A percentile compares a stretch with the other conserved stretches of the same genome.
Conservation (phyloP, 345 rosid species). For the Arabidopsis thaliana region TAIR10.1 NC_003070.9:9054501-9055000, state of each 20-base stretch:
- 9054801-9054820: conserved; percentile 17
- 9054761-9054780: conserved; percentile 9
- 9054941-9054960: conserved; percentile 38
- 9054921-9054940: conserved; percentile 28
- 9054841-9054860: conserved; percentile 43
- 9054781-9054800: conserved; percentile 13
- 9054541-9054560: conserved; percentile 20
- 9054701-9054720: conserved; percentile 22
- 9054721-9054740: not conserved
- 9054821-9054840: conserved; percentile 60
- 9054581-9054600: conserved; percentile 1
- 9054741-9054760: conserved; percentile 18
- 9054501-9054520: conserved; percentile 2
- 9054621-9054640: conserved; percentile 37
- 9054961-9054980: conserved; percentile 49
- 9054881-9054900: conserved; percentile 24
- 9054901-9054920: conserved; percentile 28
- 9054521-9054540: conserved; percentile 38
- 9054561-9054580: conserved; percentile 11
- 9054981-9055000: conserved; percentile 51
- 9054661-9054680: not conserved
- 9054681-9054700: conserved; percentile 33
- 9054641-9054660: conserved; percentile 34
- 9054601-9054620: not conserved
- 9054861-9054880: conserved; percentile 37